Percentiles rank a stretch among this genome's conserved stretches.
Conservation (phyloP, 208 protist species). For the Leishmania aethiopica region DNA sequence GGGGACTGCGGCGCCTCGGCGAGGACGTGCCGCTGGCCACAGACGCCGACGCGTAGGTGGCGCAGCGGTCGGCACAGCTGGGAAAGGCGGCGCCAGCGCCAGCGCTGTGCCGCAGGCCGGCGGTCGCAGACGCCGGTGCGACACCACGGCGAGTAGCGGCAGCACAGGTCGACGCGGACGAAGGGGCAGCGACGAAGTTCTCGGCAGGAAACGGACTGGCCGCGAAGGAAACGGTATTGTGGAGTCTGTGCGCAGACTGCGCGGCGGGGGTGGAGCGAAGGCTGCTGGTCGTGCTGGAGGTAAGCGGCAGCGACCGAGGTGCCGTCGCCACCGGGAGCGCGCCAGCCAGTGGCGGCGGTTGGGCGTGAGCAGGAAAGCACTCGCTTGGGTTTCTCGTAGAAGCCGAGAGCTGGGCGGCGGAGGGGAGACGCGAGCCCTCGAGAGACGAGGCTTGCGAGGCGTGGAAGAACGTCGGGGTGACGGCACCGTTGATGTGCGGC, state of each 20-base stretch:
- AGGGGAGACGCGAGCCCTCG: conserved; percentile 22
- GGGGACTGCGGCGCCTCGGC: conserved; percentile 15
- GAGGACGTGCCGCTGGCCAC: conserved; percentile 4
- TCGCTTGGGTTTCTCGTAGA: conserved; percentile 5
- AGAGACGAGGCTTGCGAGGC: conserved; percentile 18
- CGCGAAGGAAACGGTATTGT: neutral
- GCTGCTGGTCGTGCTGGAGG: conserved; percentile 31
- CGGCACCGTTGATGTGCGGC: conserved; percentile 35
- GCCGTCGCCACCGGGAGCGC: conserved; percentile 33
- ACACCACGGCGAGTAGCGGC: conserved; percentile 3
- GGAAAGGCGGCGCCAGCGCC: neutral
- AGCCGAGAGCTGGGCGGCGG: conserved; percentile 20
- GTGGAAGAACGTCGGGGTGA: conserved; percentile 18
- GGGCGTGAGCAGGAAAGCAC: conserved; percentile 13
- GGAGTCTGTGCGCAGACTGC: conserved; percentile 9
- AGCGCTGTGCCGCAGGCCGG: conserved; percentile 12
- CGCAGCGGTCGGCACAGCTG: neutral
- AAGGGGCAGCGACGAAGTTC: neutral
- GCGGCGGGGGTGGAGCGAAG: conserved; percentile 36
- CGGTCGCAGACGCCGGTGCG: conserved; percentile 7
- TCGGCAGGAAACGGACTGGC: conserved; percentile 13
- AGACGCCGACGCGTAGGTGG: neutral
- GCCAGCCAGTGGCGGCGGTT: conserved; percentile 1
- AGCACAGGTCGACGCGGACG: neutral
- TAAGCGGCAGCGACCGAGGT: conserved; percentile 38